phyloP scores from a whole-genome alignment of 164 flowering plant species.

The Brasenia schreberi region DNA sequence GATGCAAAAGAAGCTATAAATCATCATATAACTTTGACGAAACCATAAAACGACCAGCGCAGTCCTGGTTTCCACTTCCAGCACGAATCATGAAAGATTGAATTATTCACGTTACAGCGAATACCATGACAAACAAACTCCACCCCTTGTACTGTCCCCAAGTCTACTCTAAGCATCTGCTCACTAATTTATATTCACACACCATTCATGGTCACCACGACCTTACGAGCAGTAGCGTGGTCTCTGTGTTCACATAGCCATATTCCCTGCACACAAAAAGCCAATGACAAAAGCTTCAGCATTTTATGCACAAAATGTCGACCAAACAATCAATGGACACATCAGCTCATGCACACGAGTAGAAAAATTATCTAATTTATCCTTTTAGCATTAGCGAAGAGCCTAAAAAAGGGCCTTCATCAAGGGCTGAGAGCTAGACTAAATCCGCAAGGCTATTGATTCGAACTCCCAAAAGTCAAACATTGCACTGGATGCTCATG shows the following conservation, averaged over 20 bases:
- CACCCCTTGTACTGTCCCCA: too few species aligned
- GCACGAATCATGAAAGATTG: too few species aligned
- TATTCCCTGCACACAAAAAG: slow-evolving; percentile 49
- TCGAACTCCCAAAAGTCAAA: neutral
- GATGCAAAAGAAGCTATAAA: too few species aligned
- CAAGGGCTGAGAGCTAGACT: neutral
- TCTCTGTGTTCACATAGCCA: slow-evolving; percentile 98
- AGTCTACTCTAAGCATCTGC: too few species aligned
- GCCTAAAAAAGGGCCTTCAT: neutral
- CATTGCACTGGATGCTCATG: too few species aligned
- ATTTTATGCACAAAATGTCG: neutral
- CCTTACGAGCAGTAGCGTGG: slow-evolving; percentile 52
- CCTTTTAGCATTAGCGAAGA: neutral
- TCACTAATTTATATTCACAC: slow-evolving; percentile 16
- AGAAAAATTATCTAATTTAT: neutral
- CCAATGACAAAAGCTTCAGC: neutral
- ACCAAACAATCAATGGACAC: neutral
- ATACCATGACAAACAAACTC: too few species aligned
- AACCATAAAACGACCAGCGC: too few species aligned
- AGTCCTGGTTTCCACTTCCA: too few species aligned
- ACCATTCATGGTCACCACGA: slow-evolving; percentile 88
- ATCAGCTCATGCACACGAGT: neutral
- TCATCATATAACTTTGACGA: too few species aligned
- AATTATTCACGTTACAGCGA: too few species aligned
- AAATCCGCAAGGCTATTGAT: neutral